Base-by-base conservation (phyloP, 2,329 filamentous ascomycete genomes). In the Nannizziopsis barbatae region DNA sequence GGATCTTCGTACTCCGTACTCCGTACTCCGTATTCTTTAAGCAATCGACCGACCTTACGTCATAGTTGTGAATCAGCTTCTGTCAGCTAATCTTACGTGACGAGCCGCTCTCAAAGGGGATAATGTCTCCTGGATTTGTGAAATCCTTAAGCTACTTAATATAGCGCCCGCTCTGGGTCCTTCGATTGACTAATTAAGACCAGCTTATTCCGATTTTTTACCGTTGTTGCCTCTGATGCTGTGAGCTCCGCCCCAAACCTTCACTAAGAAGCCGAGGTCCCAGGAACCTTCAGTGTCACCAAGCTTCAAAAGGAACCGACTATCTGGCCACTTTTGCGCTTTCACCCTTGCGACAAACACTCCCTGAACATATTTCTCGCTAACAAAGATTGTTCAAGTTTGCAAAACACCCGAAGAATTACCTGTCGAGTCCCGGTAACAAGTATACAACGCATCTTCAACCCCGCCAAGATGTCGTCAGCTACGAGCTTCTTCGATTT, bases 401-500 rank as follows among this genome's bases (percentile, higher is more conserved):
- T 30, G n/a, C 33, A 43, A n/a, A 20, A n/a, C 20, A 22, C 12
- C 41, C 35, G 17, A 41, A 41, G 14, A 41, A 6, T 45, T 12
- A 35, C 42, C 5, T 36, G 17, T 43, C 18, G 14, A 27, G 31
- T 17, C 10, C 6, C 45, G 14, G 17, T 42, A 35, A 22, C 22
- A 6, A 41, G 27, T 11, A 8, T 32, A 18, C 11, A 39, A 12
- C 40, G 33, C 32, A 49, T 15, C 5, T 44, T 44, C 14, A 49
- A 15, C 40, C n/a, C 33, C 30, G 27, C 42, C 31, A 49, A 42
- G 18, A 55, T 55, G 53, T 47, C 53, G 1, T 53, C 53, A n/a
- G 53, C 53, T 12, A 55, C 53, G 14, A 38, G 42, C 30, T 79
- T 80, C 63, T 78, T 70, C 69, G 75, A 79, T 49, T 80, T 80